phyloP scores from a whole-genome alignment of 2,329 filamentous ascomycete species.

The Penicillium fuscoglaucum region DNA sequence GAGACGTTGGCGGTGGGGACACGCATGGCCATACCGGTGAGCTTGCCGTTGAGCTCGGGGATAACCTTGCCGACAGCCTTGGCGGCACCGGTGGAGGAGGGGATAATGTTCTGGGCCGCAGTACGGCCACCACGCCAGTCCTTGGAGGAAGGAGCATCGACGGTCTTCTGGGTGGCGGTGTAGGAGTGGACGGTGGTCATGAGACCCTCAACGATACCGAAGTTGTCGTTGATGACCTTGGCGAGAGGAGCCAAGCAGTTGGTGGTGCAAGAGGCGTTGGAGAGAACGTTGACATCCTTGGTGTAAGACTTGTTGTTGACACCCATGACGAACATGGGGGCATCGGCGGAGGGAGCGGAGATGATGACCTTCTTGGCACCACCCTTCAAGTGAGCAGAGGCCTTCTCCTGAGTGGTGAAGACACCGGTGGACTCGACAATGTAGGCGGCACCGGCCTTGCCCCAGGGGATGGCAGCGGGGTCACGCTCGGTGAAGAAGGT shows the following conservation, averaged over 20 bases:
- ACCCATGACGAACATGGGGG: conserved; percentile 99
- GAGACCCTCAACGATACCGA: conserved; percentile 93
- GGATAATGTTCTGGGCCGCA: conserved; percentile 99
- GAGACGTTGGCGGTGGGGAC: conserved; percentile 98
- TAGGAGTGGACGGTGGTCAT: conserved; percentile 99
- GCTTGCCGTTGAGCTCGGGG: conserved; percentile 96
- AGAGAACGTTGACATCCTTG: conserved; percentile 87
- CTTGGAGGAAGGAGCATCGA: conserved; percentile 96
- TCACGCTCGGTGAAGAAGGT: conserved; percentile 93
- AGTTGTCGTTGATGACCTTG: conserved; percentile 99
- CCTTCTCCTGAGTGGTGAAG: conserved; percentile 98
- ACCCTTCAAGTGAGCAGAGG: conserved; percentile 87
- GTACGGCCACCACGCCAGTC: conserved; percentile 99
- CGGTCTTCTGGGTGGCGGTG: conserved; percentile 99
- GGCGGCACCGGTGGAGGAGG: conserved; percentile 96
- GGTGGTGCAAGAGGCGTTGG: conserved; percentile 99
- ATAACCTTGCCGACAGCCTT: conserved; percentile 99
- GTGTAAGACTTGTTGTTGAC: conserved; percentile 97
- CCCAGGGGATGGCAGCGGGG: conserved; percentile 87
- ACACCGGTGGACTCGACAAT: conserved; percentile 97
- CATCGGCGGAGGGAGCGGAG: conserved; percentile 64
- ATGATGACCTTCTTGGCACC: conserved; percentile 97
- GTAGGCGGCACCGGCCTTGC: conserved; percentile 83
- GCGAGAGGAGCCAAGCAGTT: conserved; percentile 99
- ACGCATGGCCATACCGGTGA: conserved; percentile 99